Percentiles rank a stretch among this genome's conserved stretches.
phyloP scores from a whole-genome alignment of 306 rosid species.

The Corylus heterophylla region DNA sequence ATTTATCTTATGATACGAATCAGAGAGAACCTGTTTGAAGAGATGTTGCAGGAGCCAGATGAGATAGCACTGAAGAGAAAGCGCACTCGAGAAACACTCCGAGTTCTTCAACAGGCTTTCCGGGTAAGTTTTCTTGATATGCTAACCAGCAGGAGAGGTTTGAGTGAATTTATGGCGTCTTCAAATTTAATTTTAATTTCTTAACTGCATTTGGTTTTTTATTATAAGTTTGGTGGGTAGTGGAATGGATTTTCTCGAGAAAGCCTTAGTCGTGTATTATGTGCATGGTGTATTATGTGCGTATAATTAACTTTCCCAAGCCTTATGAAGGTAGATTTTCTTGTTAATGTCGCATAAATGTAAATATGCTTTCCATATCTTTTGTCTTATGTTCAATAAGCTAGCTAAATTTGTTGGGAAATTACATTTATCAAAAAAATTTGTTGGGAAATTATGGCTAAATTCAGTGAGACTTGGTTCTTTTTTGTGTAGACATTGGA shows the following conservation, averaged over 20 bases:
- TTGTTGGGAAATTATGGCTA: slow-evolving; percentile 4
- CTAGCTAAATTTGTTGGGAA: not conserved
- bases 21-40: slow-evolving; percentile 92
- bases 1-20: slow-evolving; percentile 29
- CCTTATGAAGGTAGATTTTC: not conserved
- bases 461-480: slow-evolving; percentile 28
- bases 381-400: slow-evolving; percentile 5
- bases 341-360: not conserved
- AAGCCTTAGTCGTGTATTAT: not conserved
- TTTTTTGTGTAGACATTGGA: slow-evolving; percentile 70
- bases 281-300: not conserved
- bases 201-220: not conserved
- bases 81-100: slow-evolving; percentile 80
- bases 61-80: slow-evolving; percentile 84
- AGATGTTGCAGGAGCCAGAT: slow-evolving; percentile 96
- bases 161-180: slow-evolving; percentile 1
- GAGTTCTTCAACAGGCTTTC: slow-evolving; percentile 88
- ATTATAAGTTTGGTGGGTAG: not conserved
- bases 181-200: not conserved
- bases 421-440: not conserved
- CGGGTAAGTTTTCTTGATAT: slow-evolving; percentile 53
- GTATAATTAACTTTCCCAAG: not conserved
- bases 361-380: not conserved
- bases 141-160: not conserved
- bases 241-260: not conserved